Evolutionary conservation across 768 basidiomycete genomes (phyloP), one percentile per base, ranked within the genome.

Genomic region (Termitomyces sp.): DNA sequence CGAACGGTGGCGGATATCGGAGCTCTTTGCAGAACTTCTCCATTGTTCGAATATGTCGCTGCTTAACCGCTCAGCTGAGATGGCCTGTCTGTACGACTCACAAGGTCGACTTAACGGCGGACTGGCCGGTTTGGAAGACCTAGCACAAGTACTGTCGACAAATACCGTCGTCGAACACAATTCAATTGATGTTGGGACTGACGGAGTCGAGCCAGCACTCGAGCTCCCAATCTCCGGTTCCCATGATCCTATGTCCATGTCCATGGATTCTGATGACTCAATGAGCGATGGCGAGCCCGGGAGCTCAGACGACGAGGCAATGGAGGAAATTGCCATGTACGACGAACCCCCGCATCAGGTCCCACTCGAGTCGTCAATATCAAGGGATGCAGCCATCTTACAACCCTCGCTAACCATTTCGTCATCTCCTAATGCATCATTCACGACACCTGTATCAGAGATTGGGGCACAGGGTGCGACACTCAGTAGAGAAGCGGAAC

Each of bases 21-120:
- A 99, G 72, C 79, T 99, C 13, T 95, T 96, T 65, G 97, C 96
- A 20, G 97, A 99, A 69, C 84, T 99, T 5, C 76, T 98, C 26
- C 97, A 99, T 68, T 97, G 95, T 70, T 98, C 97, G 18, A 98
- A 97, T 67, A 98, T 99, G 96, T 87, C 91, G 5, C 82, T 98
- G 24, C 79, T 98, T 27, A 98, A 98, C 69, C 91, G 97, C 10
- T 73, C 83, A 1, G 68, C 82, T 0, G 86, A 88, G 47, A 86
- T 81, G 55, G 82, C 84, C 46, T 79, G 83, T 24, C 75, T 86
- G n/a, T 95, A 93, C 71, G 92, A 93, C 67, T 75, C 78, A 1
- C 85, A 92, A 53, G 96, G 96, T 20, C 84, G 91, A 27, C 74
- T 99, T 43, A 85, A 88, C 63, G 94, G 94, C n/a, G 95, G 96